These are phyloP conservation scores for Dalbergia cultrata DNA, from an alignment of 306 rosid species.

Conservation along the genomic window DNA sequence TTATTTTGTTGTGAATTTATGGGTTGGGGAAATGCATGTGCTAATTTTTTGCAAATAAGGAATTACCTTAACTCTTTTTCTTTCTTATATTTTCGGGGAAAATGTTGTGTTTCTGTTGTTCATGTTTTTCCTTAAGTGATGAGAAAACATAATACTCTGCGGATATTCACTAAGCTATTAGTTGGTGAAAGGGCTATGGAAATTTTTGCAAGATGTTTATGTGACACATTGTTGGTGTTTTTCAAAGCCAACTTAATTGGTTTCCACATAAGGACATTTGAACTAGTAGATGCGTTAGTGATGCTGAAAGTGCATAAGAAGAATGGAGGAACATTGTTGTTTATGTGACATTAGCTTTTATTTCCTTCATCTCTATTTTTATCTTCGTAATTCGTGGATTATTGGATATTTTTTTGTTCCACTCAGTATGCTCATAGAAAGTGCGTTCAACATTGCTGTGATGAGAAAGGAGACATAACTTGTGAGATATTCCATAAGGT, in stretches of 20 bases:
- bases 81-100: not conserved
- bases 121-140: not conserved
- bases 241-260: not conserved
- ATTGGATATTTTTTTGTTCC: not conserved
- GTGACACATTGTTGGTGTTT: not conserved
- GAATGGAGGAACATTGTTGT: conserved; percentile 1
- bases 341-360: not conserved
- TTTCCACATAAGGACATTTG: not conserved
- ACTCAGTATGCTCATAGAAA: conserved; percentile 88
- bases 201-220: not conserved
- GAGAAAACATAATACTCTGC: not conserved
- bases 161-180: not conserved
- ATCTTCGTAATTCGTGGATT: not conserved
- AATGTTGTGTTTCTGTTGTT: not conserved
- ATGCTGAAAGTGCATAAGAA: not conserved
- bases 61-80: not conserved
- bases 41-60: not conserved
- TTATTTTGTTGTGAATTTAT: not conserved
- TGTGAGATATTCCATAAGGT: conserved; percentile 96
- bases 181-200: not conserved
- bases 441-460: conserved; percentile 93
- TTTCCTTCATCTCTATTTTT: not conserved
- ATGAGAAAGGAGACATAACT: conserved; percentile 89
- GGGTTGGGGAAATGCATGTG: not conserved
- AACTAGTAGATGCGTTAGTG: not conserved